Conservation (phyloP, 1,284 basidiomycete species). For the Lentinula novae-zelandiae region DNA sequence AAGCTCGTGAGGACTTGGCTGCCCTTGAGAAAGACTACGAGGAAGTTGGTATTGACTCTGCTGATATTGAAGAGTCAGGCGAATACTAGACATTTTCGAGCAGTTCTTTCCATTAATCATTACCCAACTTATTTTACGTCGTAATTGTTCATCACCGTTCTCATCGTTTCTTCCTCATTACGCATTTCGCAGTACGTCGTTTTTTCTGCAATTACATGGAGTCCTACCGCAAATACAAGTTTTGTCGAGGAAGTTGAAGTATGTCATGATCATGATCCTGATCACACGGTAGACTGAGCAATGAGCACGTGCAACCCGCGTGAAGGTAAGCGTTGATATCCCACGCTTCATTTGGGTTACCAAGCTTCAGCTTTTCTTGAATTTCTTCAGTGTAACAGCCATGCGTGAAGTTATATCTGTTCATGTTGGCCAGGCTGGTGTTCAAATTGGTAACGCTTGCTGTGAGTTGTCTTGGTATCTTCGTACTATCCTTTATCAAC, state of each 20-base stretch:
- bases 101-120: conserved; percentile 14
- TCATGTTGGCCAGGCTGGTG: conserved; percentile 92
- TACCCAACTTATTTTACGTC: conserved; percentile 21
- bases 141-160: conserved; percentile 24
- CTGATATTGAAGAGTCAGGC: conserved; percentile 75
- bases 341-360: not conserved
- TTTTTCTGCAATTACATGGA: not conserved
- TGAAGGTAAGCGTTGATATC: not conserved
- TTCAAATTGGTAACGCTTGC: conserved; percentile 95
- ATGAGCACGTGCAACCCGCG: not conserved
- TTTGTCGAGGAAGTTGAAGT: not conserved
- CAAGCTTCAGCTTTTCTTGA: not conserved
- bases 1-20: conserved; percentile 95
- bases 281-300: too few species aligned
- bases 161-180: conserved; percentile 6
- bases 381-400: not conserved
- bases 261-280: too few species aligned
- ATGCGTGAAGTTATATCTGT: conserved; percentile 93
- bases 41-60: conserved; percentile 91
- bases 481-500: conserved; percentile 15
- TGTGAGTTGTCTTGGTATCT: conserved; percentile 48
- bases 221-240: too few species aligned
- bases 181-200: not conserved
- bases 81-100: conserved; percentile 55
- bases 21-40: conserved; percentile 97